Evolutionary conservation across 352 stramenopile species (phyloP).

Genomic region (Pythium brachiatum): DNA sequence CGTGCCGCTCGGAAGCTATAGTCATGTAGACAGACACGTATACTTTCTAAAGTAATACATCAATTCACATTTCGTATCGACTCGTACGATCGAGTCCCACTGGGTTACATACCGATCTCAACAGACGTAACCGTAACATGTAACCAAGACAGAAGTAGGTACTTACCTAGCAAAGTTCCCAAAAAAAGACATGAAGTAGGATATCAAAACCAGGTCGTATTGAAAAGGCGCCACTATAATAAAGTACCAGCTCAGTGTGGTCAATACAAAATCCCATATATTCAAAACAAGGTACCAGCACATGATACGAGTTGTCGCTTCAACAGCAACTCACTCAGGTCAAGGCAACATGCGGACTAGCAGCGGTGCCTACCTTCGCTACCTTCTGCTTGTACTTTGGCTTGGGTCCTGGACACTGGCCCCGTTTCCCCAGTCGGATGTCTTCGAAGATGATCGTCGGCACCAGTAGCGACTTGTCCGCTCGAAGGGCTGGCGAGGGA

Average conservation of each 20-base stretch:
- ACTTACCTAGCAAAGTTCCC: too few species aligned
- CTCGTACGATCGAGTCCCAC: too few species aligned
- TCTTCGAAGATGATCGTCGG: background rate
- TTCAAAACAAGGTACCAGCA: background rate
- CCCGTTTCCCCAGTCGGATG: conserved; percentile 7
- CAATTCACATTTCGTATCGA: too few species aligned
- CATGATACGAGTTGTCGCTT: background rate
- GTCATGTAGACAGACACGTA: too few species aligned
- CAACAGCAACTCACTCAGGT: background rate
- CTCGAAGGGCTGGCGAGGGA: background rate
- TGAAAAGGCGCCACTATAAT: background rate
- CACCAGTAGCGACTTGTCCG: background rate
- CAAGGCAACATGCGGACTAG: background rate
- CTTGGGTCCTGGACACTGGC: conserved; percentile 7
- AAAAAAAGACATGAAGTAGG: too few species aligned
- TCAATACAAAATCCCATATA: background rate
- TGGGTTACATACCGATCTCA: too few species aligned
- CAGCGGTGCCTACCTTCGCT: conserved; percentile 4
- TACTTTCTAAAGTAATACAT: too few species aligned
- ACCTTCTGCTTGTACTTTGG: conserved; percentile 20
- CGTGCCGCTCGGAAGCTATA: background rate
- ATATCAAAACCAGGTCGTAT: too few species aligned
- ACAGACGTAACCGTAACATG: too few species aligned
- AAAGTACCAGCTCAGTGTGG: background rate
- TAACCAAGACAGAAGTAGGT: too few species aligned